Evolutionary conservation across 169 alveolate species (phyloP).

Genomic region (Cryptosporidium sp.): DNA sequence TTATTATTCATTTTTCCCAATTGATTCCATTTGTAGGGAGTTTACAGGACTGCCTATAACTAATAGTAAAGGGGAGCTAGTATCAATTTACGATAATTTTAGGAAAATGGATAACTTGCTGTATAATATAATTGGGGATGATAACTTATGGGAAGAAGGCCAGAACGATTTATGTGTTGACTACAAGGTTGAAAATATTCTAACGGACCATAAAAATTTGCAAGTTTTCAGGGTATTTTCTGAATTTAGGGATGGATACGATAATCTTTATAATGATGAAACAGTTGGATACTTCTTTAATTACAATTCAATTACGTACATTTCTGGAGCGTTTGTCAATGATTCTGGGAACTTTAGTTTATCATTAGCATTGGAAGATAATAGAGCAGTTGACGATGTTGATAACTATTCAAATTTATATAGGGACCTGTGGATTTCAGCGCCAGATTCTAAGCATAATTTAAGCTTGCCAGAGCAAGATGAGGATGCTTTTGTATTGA

Average conservation of each 20-base stretch:
- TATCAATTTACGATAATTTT: conserved; percentile 52
- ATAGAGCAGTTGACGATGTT: background rate
- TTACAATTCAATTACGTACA: conserved; percentile 20
- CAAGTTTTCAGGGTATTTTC: background rate
- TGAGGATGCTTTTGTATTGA: background rate
- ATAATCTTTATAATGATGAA: background rate
- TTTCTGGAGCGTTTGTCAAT: conserved; percentile 24
- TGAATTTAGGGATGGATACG: background rate
- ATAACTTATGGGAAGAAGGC: conserved; percentile 5
- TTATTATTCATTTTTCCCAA: conserved; percentile 57
- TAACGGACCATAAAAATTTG: background rate
- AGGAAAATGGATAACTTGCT: background rate
- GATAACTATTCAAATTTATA: background rate
- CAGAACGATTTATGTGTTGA: background rate
- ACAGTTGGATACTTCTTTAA: conserved; percentile 25
- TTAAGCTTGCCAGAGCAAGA: conserved; percentile 15
- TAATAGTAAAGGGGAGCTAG: conserved; percentile 33
- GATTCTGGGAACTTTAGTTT: background rate
- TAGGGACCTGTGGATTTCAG: conserved; percentile 20
- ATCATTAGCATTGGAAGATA: background rate
- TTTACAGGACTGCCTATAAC: conserved; percentile 62
- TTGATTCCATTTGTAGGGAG: conserved; percentile 13
- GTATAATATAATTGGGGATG: conserved; percentile 39
- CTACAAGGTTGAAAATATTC: background rate
- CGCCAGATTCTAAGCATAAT: conserved; percentile 37